Evolutionary conservation across 2,329 filamentous ascomycete genomes (phyloP).

Genomic region (Nemania abortiva): DNA sequence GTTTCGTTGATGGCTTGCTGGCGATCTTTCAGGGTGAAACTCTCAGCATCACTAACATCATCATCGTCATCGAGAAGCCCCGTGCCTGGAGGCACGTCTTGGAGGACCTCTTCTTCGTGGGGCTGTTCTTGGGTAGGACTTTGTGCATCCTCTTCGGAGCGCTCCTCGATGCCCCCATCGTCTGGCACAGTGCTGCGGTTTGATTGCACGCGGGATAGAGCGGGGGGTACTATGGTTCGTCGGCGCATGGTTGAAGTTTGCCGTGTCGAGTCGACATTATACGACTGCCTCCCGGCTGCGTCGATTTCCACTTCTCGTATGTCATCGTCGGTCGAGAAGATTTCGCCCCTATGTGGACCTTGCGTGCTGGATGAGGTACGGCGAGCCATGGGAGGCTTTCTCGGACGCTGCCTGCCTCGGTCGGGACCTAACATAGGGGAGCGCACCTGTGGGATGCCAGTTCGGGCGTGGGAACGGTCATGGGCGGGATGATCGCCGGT

Average conservation of each 20-base stretch:
- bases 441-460: constrained; percentile 54
- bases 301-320: constrained; percentile 82
- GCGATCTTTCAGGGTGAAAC: constrained; percentile 96
- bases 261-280: constrained; percentile 45
- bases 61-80: constrained; percentile 65
- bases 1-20: constrained; percentile 99
- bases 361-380: constrained; percentile 78
- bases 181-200: constrained; percentile 49
- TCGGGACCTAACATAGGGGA: constrained; percentile 63
- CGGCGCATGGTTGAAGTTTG: constrained; percentile 56
- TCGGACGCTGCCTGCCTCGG: constrained; percentile 65
- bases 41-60: constrained; percentile 90
- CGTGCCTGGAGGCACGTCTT: constrained; percentile 40
- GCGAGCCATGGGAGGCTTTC: constrained; percentile 79
- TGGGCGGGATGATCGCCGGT: constrained; percentile 54
- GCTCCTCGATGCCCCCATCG: constrained; percentile 51
- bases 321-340: constrained; percentile 94
- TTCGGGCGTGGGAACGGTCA: constrained; percentile 56
- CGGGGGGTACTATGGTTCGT: constrained; percentile 52
- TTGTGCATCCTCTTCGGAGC: constrained; percentile 50
- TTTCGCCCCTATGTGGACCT: constrained; percentile 81
- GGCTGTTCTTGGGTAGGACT: constrained; percentile 44
- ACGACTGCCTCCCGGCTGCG: constrained; percentile 56
- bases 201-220: constrained; percentile 60
- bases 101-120: constrained; percentile 54